phyloP scores from a whole-genome alignment of 257 asterid species.

The Ilex asprella region DNA sequence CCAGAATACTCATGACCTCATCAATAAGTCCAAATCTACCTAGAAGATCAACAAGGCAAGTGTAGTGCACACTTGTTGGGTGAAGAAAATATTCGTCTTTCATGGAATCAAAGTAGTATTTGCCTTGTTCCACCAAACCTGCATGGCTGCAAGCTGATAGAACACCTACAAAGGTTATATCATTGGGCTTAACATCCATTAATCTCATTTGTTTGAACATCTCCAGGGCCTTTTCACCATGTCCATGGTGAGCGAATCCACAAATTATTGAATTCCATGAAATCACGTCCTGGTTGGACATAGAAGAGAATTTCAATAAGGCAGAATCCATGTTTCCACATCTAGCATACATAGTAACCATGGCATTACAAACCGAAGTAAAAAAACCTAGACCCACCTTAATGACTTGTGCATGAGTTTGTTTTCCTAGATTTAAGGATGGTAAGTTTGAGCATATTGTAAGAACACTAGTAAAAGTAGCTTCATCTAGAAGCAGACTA shows the following conservation, averaged over 20 bases:
- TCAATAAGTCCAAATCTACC: slow-evolving; percentile 53
- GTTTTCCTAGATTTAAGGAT: slow-evolving; percentile 58
- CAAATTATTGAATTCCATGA: slow-evolving; percentile 68
- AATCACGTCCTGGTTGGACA: slow-evolving; percentile 35
- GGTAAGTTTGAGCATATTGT: slow-evolving; percentile 46
- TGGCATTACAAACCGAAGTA: slow-evolving; percentile 41
- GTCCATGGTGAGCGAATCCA: slow-evolving; percentile 60
- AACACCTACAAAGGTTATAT: slow-evolving; percentile 52
- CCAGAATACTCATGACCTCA: slow-evolving; percentile 39
- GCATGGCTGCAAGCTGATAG: slow-evolving; percentile 62
- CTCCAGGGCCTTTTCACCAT: slow-evolving; percentile 15
- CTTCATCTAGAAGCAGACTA: slow-evolving; percentile 34
- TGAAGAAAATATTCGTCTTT: slow-evolving; percentile 30
- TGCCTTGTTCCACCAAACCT: slow-evolving; percentile 49
- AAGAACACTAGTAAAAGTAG: slow-evolving; percentile 45
- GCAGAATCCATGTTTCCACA: slow-evolving; percentile 54
- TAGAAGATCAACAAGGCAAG: slow-evolving; percentile 55
- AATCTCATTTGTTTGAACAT: slow-evolving; percentile 33
- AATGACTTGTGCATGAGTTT: slow-evolving; percentile 42
- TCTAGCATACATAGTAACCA: slow-evolving; percentile 50
- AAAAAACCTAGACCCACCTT: slow-evolving; percentile 42
- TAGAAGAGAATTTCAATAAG: slow-evolving; percentile 31
- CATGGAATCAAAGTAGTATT: slow-evolving; percentile 38
- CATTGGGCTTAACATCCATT: slow-evolving; percentile 35
- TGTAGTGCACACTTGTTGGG: slow-evolving; percentile 48